These are phyloP conservation scores for Emergomyces pasteurianus DNA, from an alignment of 2,329 filamentous ascomycete species.

Conservation along the genomic window DNA sequence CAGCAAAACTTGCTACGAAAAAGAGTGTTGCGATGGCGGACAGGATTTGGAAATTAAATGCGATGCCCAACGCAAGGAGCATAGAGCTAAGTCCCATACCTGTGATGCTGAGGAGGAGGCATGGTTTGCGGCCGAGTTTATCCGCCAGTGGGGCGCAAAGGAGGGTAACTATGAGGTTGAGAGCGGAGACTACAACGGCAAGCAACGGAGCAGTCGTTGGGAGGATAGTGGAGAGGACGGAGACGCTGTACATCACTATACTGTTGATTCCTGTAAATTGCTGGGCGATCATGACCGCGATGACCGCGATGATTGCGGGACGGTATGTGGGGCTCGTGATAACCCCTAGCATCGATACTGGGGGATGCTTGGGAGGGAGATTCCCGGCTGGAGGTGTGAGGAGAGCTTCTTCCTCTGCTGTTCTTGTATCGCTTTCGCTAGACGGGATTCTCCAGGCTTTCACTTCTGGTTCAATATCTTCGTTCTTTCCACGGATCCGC, in stretches of 20 bases:
- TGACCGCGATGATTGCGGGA: slow-evolving; percentile 66
- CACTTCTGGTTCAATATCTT: slow-evolving; percentile 63
- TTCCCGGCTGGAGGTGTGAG: slow-evolving; percentile 48
- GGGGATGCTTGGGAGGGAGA: slow-evolving; percentile 52
- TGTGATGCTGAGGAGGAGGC: slow-evolving; percentile 66
- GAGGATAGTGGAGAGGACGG: slow-evolving; percentile 68
- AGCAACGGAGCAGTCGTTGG: slow-evolving; percentile 70
- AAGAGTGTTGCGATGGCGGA: slow-evolving; percentile 70
- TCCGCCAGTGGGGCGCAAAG: slow-evolving; percentile 76
- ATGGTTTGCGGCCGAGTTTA: slow-evolving; percentile 74
- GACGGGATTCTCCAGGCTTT: slow-evolving; percentile 38
- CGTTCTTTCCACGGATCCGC: slow-evolving; percentile 58
- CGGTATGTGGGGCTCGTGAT: slow-evolving; percentile 55
- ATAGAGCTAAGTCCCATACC: slow-evolving; percentile 76
- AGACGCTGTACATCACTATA: slow-evolving; percentile 97
- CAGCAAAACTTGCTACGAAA: slow-evolving; percentile 82
- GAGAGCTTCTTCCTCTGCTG: slow-evolving; percentile 59
- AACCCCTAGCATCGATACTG: slow-evolving; percentile 55
- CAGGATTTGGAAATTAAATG: slow-evolving; percentile 57
- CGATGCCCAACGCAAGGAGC: slow-evolving; percentile 68
- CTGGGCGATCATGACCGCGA: slow-evolving; percentile 85
- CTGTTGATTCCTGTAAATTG: slow-evolving; percentile 93
- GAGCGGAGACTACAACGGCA: slow-evolving; percentile 73
- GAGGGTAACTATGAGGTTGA: slow-evolving; percentile 76
- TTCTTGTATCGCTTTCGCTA: slow-evolving; percentile 2